Base-by-base conservation (phyloP, 1,139 yeast genomes). In the Yarrowia galli region DNA sequence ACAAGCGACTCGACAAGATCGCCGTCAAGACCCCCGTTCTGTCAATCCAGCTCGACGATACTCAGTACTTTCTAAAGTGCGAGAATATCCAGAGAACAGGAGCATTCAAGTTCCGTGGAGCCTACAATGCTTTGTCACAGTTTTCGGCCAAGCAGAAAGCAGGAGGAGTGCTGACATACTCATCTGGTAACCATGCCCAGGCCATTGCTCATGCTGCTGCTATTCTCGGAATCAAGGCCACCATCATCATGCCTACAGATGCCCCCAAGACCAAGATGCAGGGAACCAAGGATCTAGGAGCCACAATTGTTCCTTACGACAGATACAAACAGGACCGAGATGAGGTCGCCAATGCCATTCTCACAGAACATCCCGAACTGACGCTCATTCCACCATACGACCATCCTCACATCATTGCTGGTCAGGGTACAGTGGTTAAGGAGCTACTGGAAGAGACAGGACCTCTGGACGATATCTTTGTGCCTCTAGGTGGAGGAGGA, bases 51-150 rank as follows among this genome's bases (percentile, higher is more conserved):
- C 64, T 58, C 20, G 64, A 58, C 18, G 51, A 58, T n/a, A 58
- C 64, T 2, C 64, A 58, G 15, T 58, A 58, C 42, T 58, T 43
- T 43, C 38, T 58, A 42, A 58, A 58, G 42, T 58, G 64, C 51
- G 64, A 58, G 51, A 58, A 58, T 32, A 32, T 58, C 40, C 64
- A 58, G 42, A 25, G 64, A 43, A 43, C 42, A 1, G 64, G 64
- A 20, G 40, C 64, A 20, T 58, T 58, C 64, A 58, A 58, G 64
- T 58, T 58, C 22, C 64, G 64, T 5, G 64, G 64, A 25, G 64
- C 64, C 8, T 58, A 58, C 64, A 58, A 58, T 43, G 64, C 64
- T 0, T 25, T 58, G 42, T 25, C 64, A 16, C 64, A 58, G 38
- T 58, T 58, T 18, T 58, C 64, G 10, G 8, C 32, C 28, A 58